These are phyloP conservation scores for Termitomyces sp. DNA, from an alignment of 768 basidiomycete genomes.

Conservation along the genomic window DNA sequence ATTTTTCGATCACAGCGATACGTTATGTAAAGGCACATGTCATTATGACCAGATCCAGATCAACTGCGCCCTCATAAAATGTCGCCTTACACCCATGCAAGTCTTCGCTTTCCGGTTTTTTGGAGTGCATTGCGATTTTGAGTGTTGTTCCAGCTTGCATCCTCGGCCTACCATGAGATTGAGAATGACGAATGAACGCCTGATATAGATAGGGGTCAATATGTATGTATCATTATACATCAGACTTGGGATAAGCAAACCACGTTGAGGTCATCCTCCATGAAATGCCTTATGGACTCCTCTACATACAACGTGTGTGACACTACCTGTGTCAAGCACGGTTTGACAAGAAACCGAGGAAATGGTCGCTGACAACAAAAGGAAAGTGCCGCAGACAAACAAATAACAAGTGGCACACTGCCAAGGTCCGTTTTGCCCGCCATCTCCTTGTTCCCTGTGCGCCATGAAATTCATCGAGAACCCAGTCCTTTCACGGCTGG, in stretches of 20 bases:
- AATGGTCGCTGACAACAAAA: background rate
- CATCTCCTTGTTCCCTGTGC: background rate
- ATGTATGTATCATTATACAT: background rate
- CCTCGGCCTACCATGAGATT: background rate
- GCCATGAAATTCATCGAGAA: constrained; percentile 88
- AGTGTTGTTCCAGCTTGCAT: background rate
- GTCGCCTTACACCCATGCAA: too few relatives aligned
- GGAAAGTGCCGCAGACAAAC: background rate
- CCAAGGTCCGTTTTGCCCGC: background rate
- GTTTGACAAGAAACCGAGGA: background rate
- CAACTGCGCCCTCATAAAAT: background rate
- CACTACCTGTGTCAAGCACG: background rate
- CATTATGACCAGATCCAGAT: background rate
- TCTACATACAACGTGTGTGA: background rate
- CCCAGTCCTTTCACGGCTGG: constrained; percentile 72
- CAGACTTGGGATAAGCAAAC: background rate
- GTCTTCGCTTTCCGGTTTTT: too few relatives aligned
- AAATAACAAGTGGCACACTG: background rate
- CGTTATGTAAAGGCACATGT: background rate
- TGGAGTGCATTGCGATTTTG: background rate
- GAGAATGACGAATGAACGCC: background rate
- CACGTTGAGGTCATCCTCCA: background rate
- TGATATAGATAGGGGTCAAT: background rate
- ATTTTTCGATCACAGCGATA: background rate
- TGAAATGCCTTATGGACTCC: background rate